Percentiles rank a stretch among this genome's conserved stretches.
These are phyloP conservation scores for Drechslerella dactyloides DNA, from an alignment of 2,329 filamentous ascomycete genomes.

Conservation along the genomic window DNA sequence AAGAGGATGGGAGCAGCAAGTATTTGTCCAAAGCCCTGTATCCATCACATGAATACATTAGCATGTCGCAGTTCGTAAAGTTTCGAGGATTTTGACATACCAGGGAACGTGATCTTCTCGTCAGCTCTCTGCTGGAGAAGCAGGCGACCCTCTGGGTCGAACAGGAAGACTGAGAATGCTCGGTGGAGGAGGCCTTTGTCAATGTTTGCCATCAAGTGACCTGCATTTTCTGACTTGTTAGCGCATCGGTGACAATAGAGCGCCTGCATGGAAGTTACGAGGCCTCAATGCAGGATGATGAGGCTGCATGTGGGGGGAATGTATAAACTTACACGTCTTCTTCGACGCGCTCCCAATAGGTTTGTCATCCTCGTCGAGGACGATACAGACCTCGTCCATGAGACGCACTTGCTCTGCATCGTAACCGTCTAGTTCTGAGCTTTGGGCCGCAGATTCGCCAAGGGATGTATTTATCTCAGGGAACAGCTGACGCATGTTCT, in stretches of 20 bases:
- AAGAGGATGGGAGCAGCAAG: slow-evolving; percentile 96
- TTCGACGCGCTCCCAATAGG: slow-evolving; percentile 97
- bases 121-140: slow-evolving; percentile 92
- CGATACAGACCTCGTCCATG: slow-evolving; percentile 99
- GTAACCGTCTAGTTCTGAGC: slow-evolving; percentile 80
- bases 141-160: slow-evolving; percentile 89
- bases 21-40: slow-evolving; percentile 96
- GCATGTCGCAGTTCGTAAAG: not conserved
- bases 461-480: slow-evolving; percentile 73
- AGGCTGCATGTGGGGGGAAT: slow-evolving; percentile 55
- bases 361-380: slow-evolving; percentile 86
- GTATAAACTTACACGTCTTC: slow-evolving; percentile 75
- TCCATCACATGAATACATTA: slow-evolving; percentile 5
- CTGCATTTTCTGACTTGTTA: slow-evolving; percentile 61
- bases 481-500: slow-evolving; percentile 85
- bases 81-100: slow-evolving; percentile 28
- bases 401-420: slow-evolving; percentile 96
- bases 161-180: slow-evolving; percentile 97
- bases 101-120: slow-evolving; percentile 97
- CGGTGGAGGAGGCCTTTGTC: slow-evolving; percentile 93
- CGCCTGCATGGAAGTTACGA: not conserved
- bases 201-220: slow-evolving; percentile 99
- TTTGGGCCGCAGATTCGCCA: slow-evolving; percentile 70
- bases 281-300: slow-evolving; percentile 8
- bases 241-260: slow-evolving; percentile 26